phyloP scores from a whole-genome alignment of 2,329 filamentous ascomycete genomes.

The Aspergillus fijiensis region DNA sequence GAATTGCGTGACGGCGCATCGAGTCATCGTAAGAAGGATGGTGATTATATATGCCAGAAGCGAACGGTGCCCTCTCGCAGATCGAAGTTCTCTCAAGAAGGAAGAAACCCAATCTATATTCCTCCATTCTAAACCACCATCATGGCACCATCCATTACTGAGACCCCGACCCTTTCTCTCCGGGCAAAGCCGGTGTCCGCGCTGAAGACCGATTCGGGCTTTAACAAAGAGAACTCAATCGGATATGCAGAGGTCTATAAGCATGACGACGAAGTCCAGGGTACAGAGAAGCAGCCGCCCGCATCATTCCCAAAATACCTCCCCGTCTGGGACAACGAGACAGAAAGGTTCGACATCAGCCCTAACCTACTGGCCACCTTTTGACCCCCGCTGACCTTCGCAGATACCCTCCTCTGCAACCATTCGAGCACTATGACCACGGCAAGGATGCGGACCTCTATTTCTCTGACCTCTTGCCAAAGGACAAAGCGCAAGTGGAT shows the following conservation, averaged over 20 bases:
- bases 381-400: neutral
- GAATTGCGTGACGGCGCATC: constrained; percentile 22
- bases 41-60: constrained; percentile 10
- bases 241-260: constrained; percentile 36
- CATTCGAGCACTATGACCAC: constrained; percentile 72
- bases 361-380: no score
- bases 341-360: constrained; percentile 28
- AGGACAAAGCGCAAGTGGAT: constrained; percentile 45
- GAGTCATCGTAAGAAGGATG: constrained; percentile 13
- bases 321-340: constrained; percentile 66
- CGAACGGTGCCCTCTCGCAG: neutral
- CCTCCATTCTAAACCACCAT: neutral
- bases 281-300: constrained; percentile 53
- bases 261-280: constrained; percentile 54
- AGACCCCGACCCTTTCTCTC: constrained; percentile 25
- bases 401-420: constrained; percentile 62
- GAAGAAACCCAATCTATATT: neutral
- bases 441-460: constrained; percentile 70
- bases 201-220: constrained; percentile 32
- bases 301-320: constrained; percentile 71
- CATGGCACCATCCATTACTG: constrained; percentile 40
- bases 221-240: constrained; percentile 40
- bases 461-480: constrained; percentile 66
- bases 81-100: neutral
- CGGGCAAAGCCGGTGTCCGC: constrained; percentile 24